These are phyloP conservation scores for Leccinum pallidistipes DNA, from an alignment of 1,284 basidiomycete genomes.

Conservation along the genomic window DNA sequence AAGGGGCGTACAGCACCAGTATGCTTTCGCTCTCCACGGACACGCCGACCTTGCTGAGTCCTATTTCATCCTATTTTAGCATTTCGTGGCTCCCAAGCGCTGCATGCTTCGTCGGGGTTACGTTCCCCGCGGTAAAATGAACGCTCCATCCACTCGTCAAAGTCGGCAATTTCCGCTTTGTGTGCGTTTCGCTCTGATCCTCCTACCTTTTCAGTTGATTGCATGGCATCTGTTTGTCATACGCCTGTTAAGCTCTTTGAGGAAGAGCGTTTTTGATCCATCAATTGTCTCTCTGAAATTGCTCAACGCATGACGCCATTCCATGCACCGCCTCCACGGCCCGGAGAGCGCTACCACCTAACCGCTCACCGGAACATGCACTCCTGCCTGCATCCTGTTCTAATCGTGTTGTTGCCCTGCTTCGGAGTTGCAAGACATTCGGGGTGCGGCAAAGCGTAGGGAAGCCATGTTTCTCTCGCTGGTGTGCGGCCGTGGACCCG, in stretches of 20 bases:
- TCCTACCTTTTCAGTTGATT: constrained; percentile 14
- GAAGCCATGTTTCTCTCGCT: constrained; percentile 30
- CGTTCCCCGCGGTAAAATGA: constrained; percentile 19
- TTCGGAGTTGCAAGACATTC: constrained; percentile 36
- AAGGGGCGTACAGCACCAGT: constrained; percentile 24
- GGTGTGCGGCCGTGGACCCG: constrained; percentile 24
- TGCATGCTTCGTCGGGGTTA: constrained; percentile 11
- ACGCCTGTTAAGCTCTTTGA: constrained; percentile 34
- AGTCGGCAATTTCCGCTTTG: constrained; percentile 31
- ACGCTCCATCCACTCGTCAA: constrained; percentile 16
- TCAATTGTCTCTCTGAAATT: constrained; percentile 22
- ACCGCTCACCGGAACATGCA: constrained; percentile 32
- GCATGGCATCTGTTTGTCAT: constrained; percentile 15
- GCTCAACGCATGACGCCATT: constrained; percentile 28
- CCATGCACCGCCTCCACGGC: constrained; percentile 27
- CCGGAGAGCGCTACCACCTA: constrained; percentile 25
- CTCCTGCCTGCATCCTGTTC: constrained; percentile 34
- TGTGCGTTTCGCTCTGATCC: constrained; percentile 9
- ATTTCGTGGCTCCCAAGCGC: constrained; percentile 16
- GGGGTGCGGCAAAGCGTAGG: constrained; percentile 32
- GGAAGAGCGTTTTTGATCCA: constrained; percentile 33
- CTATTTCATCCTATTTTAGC: constrained; percentile 12
- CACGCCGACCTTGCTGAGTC: constrained; percentile 22
- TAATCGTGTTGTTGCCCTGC: constrained; percentile 34
- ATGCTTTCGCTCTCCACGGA: constrained; percentile 29